Evolutionary conservation across 208 protist genomes (phyloP).

Genomic region (Acanthamoeba royreba): DNA sequence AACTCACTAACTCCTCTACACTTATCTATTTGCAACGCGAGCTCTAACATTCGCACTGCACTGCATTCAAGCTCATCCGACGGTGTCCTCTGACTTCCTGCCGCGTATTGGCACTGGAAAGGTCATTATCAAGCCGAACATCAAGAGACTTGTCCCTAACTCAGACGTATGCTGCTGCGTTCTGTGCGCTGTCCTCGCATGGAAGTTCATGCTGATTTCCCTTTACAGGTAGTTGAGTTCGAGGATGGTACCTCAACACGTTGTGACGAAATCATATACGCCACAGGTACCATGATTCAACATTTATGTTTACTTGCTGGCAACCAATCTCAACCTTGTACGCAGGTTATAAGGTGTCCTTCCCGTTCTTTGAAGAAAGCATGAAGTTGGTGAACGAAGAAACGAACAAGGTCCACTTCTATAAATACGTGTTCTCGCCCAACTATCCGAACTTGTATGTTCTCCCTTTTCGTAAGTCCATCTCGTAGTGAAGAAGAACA

Average conservation of each 20-base stretch:
- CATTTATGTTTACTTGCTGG: background rate
- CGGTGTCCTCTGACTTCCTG: background rate
- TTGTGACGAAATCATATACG: background rate
- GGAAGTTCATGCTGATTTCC: too few relatives aligned
- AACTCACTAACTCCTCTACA: background rate
- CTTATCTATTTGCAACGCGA: too few relatives aligned
- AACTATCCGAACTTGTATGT: background rate
- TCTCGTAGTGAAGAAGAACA: background rate
- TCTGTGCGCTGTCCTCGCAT: too few relatives aligned
- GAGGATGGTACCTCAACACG: background rate
- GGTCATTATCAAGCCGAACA: conserved; percentile 16
- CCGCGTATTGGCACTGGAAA: background rate
- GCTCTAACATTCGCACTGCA: background rate
- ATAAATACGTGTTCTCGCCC: background rate
- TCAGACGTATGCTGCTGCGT: background rate
- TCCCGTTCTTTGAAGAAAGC: background rate
- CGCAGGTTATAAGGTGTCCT: conserved; percentile 27
- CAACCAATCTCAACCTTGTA: too few relatives aligned
- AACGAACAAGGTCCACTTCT: background rate
- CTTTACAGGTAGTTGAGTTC: background rate
- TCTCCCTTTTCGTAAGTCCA: background rate
- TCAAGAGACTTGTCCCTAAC: background rate
- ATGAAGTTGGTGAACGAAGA: background rate
- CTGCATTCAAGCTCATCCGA: background rate
- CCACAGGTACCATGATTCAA: background rate